Percentiles rank a stretch among this genome's conserved stretches.
These are phyloP conservation scores for Phytopythium ostracodes DNA, from an alignment of 352 stramenopile genomes.

Conservation along the genomic window DNA sequence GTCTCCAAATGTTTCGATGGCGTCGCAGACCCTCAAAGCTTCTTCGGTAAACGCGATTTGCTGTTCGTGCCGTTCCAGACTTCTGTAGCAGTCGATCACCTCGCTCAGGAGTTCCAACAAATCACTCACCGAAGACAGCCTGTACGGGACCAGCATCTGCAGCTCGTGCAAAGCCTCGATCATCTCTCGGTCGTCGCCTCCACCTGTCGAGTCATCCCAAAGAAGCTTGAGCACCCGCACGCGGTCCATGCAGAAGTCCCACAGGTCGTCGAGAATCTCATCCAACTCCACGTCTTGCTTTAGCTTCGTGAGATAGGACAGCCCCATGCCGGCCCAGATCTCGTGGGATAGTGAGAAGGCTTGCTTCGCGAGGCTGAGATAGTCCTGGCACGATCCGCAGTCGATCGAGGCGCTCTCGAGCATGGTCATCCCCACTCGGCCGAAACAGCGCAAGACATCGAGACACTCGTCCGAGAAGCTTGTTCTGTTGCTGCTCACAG, in stretches of 20 bases:
- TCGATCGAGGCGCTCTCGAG: constrained; percentile 52
- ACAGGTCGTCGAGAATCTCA: constrained; percentile 73
- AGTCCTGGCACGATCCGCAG: constrained; percentile 41
- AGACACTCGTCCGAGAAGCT: constrained; percentile 59
- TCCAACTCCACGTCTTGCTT: constrained; percentile 66
- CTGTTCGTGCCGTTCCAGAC: constrained; percentile 26
- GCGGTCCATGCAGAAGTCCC: constrained; percentile 69
- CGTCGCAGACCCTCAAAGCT: constrained; percentile 50
- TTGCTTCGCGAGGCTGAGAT: constrained; percentile 52
- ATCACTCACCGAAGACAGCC: constrained; percentile 28
- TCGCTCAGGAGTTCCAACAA: constrained; percentile 48
- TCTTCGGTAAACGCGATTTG: constrained; percentile 55
- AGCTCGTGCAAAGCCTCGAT: constrained; percentile 60
- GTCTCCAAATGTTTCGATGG: constrained; percentile 32
- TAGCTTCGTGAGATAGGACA: constrained; percentile 60
- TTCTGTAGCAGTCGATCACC: constrained; percentile 47
- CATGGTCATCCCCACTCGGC: constrained; percentile 56
- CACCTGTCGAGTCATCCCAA: constrained; percentile 6
- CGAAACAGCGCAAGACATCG: constrained; percentile 70
- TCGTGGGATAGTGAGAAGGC: constrained; percentile 36
- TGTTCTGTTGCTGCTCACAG: constrained; percentile 10
- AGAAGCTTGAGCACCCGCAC: constrained; percentile 50
- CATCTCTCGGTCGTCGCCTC: constrained; percentile 21
- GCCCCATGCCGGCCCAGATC: constrained; percentile 63
- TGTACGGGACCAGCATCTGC: constrained; percentile 72